Evolutionary conservation across 768 basidiomycete genomes (phyloP).

Genomic region (Tricholoma sp.): DNA sequence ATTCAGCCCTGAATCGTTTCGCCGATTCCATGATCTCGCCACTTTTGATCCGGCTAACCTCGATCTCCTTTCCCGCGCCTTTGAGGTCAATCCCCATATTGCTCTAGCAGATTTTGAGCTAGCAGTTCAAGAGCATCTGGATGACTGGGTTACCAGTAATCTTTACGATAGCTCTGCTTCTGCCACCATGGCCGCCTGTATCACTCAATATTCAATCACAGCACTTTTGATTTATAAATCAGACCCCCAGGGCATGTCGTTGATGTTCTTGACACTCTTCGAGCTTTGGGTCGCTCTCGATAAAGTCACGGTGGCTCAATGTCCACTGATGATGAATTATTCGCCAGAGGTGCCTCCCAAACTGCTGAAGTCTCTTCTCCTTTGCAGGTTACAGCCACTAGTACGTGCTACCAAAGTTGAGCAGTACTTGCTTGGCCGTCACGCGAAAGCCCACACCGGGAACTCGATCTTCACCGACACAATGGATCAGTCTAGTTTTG

Average conservation of each 20-base stretch:
- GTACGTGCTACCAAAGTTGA: conserved; percentile 20
- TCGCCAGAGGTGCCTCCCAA: conserved; percentile 37
- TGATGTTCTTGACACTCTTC: conserved; percentile 40
- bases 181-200: conserved; percentile 18
- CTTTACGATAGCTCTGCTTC: not conserved
- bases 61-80: not conserved
- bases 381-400: conserved; percentile 25
- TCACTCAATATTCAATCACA: conserved; percentile 17
- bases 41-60: conserved; percentile 4
- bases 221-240: conserved; percentile 22
- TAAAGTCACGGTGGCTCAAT: conserved; percentile 22
- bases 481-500: conserved; percentile 18
- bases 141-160: conserved; percentile 23
- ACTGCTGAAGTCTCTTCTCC: conserved; percentile 37
- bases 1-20: conserved; percentile 7
- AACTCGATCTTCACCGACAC: conserved; percentile 28
- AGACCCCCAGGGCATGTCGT: conserved; percentile 34
- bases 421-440: conserved; percentile 27
- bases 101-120: conserved; percentile 34
- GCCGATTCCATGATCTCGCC: conserved; percentile 9
- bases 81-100: conserved; percentile 5
- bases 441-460: conserved; percentile 7
- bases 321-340: conserved; percentile 37
- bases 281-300: conserved; percentile 49
- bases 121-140: conserved; percentile 23